Evolutionary conservation across 2,329 filamentous ascomycete species (phyloP).

Genomic region (Pestalotiopsis sp.): DNA sequence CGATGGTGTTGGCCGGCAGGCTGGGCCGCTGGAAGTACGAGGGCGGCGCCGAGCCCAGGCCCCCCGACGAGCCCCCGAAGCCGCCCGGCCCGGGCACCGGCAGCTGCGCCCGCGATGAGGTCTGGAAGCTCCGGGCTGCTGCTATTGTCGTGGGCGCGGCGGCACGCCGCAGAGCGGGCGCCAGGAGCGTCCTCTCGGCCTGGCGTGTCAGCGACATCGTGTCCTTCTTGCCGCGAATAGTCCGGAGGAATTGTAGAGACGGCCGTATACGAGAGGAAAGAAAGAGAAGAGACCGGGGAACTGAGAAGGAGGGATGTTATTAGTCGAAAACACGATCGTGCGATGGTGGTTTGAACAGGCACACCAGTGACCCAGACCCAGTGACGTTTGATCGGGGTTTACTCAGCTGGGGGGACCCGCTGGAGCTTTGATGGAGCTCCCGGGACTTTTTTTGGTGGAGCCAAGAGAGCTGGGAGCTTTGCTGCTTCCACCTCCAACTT

Average conservation of each 20-base stretch:
- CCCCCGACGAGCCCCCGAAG: constrained; percentile 24
- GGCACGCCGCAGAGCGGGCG: constrained; percentile 14
- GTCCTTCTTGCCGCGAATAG: background rate
- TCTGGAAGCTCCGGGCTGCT: constrained; percentile 14
- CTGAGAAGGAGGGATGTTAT: background rate
- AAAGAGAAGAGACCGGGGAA: background rate
- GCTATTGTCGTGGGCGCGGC: background rate
- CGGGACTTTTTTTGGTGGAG: constrained; percentile 4
- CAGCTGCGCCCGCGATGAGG: constrained; percentile 6
- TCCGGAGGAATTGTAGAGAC: background rate
- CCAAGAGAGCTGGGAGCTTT: background rate
- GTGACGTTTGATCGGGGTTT: constrained; percentile 3
- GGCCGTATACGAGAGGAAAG: background rate
- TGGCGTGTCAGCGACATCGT: constrained; percentile 17
- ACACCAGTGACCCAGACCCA: background rate
- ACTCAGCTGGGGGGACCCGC: background rate
- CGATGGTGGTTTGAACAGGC: background rate
- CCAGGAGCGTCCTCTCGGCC: constrained; percentile 11
- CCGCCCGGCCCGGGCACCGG: constrained; percentile 18
- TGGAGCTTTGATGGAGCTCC: background rate
- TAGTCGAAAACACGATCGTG: background rate
- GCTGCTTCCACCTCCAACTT: background rate
- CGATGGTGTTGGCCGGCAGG: constrained; percentile 88
- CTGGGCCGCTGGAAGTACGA: constrained; percentile 79
- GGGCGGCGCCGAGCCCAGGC: constrained; percentile 50